A percentile compares a stretch with the other conserved stretches of the same genome.
phyloP scores from a whole-genome alignment of 176 grass and related monocot species.

The Typha latifolia region DNA sequence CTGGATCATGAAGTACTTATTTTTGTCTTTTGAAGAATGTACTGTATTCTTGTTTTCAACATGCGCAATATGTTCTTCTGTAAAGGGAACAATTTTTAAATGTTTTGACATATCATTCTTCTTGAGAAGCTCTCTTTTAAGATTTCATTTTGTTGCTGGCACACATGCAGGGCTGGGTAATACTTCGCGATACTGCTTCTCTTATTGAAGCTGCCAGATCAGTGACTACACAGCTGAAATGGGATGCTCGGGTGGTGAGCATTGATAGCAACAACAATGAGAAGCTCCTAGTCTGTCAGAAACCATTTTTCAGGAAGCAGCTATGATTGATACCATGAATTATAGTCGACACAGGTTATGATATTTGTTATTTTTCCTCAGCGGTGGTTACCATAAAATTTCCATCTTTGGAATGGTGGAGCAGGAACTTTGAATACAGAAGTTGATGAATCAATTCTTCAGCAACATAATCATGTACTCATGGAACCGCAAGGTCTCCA shows the following conservation, averaged over 20 bases:
- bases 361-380: not conserved
- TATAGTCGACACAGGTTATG: not conserved
- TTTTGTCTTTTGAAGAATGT: too few relatives aligned
- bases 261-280: constrained; percentile 84
- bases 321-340: not conserved
- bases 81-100: not conserved
- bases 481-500: constrained; percentile 13
- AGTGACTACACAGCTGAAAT: constrained; percentile 63
- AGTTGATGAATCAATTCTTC: not conserved
- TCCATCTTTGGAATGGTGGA: not conserved
- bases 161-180: constrained; percentile 71
- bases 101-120: not conserved
- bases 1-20: too few relatives aligned
- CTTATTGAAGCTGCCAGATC: constrained; percentile 86
- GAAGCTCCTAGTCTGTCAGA: constrained; percentile 92
- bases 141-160: not conserved
- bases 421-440: not conserved
- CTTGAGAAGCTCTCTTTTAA: not conserved
- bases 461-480: constrained; percentile 3
- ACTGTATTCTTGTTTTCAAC: too few relatives aligned
- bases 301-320: constrained; percentile 71
- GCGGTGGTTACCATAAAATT: not conserved
- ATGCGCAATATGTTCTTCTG: too few relatives aligned
- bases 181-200: constrained; percentile 60
- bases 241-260: constrained; percentile 78